Evolutionary conservation across 148 eudicot species (phyloP).

Genomic region (Diospyros kaki): DNA sequence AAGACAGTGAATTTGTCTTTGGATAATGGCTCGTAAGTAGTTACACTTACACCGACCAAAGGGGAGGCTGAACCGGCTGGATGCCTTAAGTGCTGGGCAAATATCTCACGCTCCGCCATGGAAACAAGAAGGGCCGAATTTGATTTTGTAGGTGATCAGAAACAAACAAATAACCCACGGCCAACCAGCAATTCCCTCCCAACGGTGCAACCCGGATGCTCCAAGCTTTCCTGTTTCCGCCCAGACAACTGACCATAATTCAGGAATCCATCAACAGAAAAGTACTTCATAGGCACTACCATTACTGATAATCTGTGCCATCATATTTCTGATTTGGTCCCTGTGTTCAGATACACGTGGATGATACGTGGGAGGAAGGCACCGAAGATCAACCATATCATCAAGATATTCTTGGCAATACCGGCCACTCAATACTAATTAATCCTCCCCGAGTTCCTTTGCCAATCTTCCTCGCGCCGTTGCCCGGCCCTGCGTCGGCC

Average conservation of each 20-base stretch:
- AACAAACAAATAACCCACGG: slow-evolving; percentile 84
- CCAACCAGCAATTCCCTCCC: slow-evolving; percentile 85
- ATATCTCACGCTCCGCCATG: slow-evolving; percentile 62
- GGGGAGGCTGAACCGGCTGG: slow-evolving; percentile 83
- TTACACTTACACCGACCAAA: slow-evolving; percentile 60
- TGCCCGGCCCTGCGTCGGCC: no score
- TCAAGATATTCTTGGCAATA: slow-evolving; percentile 66
- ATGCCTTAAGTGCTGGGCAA: slow-evolving; percentile 79
- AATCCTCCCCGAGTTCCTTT: slow-evolving; percentile 66
- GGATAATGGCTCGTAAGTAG: slow-evolving; percentile 86
- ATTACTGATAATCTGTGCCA: slow-evolving; percentile 62
- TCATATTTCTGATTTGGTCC: slow-evolving; percentile 73
- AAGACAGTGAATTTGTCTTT: slow-evolving; percentile 92
- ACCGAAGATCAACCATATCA: slow-evolving; percentile 86
- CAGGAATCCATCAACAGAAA: slow-evolving; percentile 67
- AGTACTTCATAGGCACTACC: slow-evolving; percentile 73
- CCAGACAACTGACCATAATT: slow-evolving; percentile 68
- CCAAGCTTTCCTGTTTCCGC: slow-evolving; percentile 74
- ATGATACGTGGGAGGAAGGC: slow-evolving; percentile 69
- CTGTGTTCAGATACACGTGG: slow-evolving; percentile 92
- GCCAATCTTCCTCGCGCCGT: slow-evolving; percentile 19
- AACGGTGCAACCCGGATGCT: slow-evolving; percentile 89
- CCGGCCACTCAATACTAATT: slow-evolving; percentile 52
- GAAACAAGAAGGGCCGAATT: slow-evolving; percentile 77
- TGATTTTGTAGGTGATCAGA: slow-evolving; percentile 68